phyloP scores from a whole-genome alignment of 129 eudicot species.

The Saussurea involucrata region DNA sequence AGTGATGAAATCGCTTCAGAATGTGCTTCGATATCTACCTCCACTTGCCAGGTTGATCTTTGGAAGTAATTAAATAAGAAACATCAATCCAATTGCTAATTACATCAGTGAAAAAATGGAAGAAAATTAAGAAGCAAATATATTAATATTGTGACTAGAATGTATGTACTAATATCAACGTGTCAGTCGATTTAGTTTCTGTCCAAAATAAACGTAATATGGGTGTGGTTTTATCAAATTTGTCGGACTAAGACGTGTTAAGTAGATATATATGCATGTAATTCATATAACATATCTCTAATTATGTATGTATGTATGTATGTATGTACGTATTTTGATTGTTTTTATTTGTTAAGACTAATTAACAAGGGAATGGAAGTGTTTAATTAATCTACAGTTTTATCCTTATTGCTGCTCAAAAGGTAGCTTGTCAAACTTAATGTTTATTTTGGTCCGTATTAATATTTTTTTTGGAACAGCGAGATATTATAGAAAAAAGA shows the following conservation, averaged over 20 bases:
- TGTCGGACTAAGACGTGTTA: conserved; percentile 9
- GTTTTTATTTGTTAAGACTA: conserved; percentile 20
- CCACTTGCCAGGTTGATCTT: conserved; percentile 60
- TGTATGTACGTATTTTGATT: conserved; percentile 18
- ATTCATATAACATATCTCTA: conserved; percentile 20
- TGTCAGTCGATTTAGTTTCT: conserved; percentile 25
- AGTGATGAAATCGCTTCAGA: conserved; percentile 51
- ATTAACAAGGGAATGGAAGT: conserved; percentile 16
- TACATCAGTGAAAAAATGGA: conserved; percentile 8
- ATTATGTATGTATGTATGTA: conserved; percentile 24
- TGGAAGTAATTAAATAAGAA: conserved; percentile 41
- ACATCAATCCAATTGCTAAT: neutral
- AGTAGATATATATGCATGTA: conserved; percentile 20
- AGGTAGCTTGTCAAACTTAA: neutral
- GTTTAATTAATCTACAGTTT: neutral
- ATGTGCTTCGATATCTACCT: conserved; percentile 45
- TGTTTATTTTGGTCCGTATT: neutral
- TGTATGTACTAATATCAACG: conserved; percentile 27
- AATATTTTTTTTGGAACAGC: too few relatives aligned
- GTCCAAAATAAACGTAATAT: conserved; percentile 35
- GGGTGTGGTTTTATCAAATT: conserved; percentile 25
- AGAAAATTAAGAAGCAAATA: conserved; percentile 9
- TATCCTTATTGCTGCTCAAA: conserved; percentile 1
- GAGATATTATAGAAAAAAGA: too few relatives aligned
- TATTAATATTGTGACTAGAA: conserved; percentile 32